Percentiles rank a stretch among this genome's conserved stretches.
Conservation (phyloP, 2,329 filamentous ascomycete genomes). For the Ceratocystis eucalypticola region DNA sequence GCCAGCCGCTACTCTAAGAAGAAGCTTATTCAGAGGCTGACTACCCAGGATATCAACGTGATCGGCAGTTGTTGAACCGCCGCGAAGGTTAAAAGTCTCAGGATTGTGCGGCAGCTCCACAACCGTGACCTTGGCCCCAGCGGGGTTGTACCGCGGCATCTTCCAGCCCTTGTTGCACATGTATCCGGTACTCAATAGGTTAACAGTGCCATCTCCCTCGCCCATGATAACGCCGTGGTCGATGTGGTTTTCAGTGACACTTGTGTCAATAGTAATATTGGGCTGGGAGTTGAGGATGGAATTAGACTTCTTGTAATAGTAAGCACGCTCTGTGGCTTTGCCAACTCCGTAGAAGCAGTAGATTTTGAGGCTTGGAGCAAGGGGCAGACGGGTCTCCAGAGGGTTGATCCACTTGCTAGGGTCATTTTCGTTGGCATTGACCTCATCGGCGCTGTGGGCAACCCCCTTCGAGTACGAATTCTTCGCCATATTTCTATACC, state of each 20-base stretch:
- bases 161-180: constrained; percentile 96
- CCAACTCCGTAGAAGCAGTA: constrained; percentile 96
- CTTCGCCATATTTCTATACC: constrained; percentile 65
- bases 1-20: constrained; percentile 74
- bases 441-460: constrained; percentile 63
- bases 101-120: constrained; percentile 97
- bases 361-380: constrained; percentile 81
- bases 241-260: constrained; percentile 42
- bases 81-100: constrained; percentile 74
- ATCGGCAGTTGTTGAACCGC: constrained; percentile 60
- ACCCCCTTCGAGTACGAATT: constrained; percentile 77
- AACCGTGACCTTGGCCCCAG: constrained; percentile 64
- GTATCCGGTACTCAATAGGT: constrained; percentile 79
- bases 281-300: constrained; percentile 44
- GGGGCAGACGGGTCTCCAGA: constrained; percentile 71
- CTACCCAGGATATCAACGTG: constrained; percentile 93
- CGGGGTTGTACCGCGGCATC: constrained; percentile 86
- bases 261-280: constrained; percentile 62
- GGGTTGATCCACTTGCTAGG: constrained; percentile 88
- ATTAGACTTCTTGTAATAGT: constrained; percentile 69
- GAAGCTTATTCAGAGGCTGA: constrained; percentile 77
- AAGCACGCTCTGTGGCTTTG: constrained; percentile 82
- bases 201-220: constrained; percentile 92
- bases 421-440: constrained; percentile 68
- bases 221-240: constrained; percentile 93